Conservation (phyloP, 148 eudicot genomes). For the Camellia sinensis region DNA sequence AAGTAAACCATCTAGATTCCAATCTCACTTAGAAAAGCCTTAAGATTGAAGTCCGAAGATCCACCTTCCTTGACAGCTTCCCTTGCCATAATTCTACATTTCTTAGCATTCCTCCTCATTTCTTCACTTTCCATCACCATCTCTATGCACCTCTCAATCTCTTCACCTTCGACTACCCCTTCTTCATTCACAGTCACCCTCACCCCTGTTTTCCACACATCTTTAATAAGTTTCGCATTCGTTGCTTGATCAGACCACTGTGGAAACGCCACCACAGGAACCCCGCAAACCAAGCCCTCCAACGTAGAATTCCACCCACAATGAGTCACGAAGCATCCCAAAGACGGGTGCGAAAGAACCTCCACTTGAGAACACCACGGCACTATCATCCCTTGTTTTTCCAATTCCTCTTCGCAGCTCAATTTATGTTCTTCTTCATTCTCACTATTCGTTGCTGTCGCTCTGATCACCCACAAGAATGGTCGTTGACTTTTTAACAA, state of each 20-base stretch:
- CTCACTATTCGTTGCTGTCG: conserved; percentile 5
- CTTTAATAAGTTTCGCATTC: conserved; percentile 29
- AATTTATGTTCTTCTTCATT: conserved; percentile 17
- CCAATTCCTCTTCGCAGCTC: conserved; percentile 14
- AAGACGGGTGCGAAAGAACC: conserved; percentile 27
- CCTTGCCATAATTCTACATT: conserved; percentile 37
- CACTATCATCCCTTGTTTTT: conserved; percentile 31
- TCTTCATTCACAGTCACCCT: conserved; percentile 10
- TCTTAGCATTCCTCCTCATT: conserved; percentile 29
- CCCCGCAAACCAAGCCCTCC: conserved; percentile 28
- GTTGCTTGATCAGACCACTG: conserved; percentile 14
- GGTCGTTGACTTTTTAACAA: conserved; percentile 28
- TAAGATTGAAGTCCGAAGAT: conserved; percentile 8
- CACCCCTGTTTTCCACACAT: conserved; percentile 31
- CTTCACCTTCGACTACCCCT: conserved; percentile 23
- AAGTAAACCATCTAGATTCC: neutral
- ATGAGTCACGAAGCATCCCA: conserved; percentile 39
- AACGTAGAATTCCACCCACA: conserved; percentile 43
- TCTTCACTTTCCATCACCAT: conserved; percentile 21
- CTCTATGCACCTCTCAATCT: conserved; percentile 29
- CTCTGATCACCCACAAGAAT: conserved; percentile 46
- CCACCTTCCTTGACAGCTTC: conserved; percentile 50
- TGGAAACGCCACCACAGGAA: conserved; percentile 18
- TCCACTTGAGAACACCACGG: conserved; percentile 45
- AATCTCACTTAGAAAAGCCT: neutral